phyloP scores from a whole-genome alignment of 768 basidiomycete genomes.

The Podaxis sp. region DNA sequence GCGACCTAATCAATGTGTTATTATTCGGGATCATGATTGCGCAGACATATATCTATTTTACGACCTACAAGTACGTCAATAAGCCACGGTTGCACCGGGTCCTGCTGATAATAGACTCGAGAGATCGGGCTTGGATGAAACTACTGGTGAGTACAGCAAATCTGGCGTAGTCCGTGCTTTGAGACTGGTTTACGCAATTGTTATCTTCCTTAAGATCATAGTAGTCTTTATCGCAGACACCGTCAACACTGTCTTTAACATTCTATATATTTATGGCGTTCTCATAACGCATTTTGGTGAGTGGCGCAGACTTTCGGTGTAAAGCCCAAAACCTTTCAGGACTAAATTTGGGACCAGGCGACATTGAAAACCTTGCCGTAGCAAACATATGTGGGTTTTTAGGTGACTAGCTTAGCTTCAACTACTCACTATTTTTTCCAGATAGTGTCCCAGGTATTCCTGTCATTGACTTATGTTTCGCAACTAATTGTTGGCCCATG shows the following conservation, averaged over 20 bases:
- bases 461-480: neutral
- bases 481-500: neutral
- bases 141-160: neutral
- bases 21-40: neutral
- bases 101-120: neutral
- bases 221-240: neutral
- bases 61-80: neutral
- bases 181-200: neutral
- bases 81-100: neutral
- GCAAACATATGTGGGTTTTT: neutral
- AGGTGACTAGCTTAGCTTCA: neutral
- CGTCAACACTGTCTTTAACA: neutral
- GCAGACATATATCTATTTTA: neutral
- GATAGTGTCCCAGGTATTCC: neutral
- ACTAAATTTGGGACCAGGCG: neutral
- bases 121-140: neutral
- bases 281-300: neutral
- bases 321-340: neutral
- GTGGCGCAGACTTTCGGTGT: neutral
- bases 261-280: neutral
- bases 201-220: neutral
- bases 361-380: neutral
- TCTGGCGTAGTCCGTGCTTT: neutral
- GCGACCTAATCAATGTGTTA: neutral
- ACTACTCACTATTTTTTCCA: neutral